These are phyloP conservation scores for Seiridium unicorne DNA, from an alignment of 2,329 filamentous ascomycete species.

Conservation along the genomic window DNA sequence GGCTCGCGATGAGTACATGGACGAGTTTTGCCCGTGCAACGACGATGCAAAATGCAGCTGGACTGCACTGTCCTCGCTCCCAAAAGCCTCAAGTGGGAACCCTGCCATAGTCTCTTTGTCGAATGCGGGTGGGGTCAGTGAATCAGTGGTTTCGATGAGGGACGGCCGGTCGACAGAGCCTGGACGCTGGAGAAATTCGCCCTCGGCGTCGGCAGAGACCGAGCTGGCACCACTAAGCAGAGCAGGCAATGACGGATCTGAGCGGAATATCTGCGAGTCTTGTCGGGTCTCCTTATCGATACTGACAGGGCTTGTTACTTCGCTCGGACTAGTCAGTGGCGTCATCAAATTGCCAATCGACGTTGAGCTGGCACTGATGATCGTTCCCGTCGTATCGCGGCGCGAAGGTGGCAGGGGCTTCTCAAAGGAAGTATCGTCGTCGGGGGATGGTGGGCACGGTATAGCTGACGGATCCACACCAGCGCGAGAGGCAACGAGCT, in stretches of 20 bases:
- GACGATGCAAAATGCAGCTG: constrained; percentile 5
- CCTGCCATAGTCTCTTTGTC: constrained; percentile 43
- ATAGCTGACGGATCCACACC: constrained; percentile 27
- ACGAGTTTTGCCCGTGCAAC: constrained; percentile 14
- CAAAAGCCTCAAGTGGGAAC: constrained; percentile 43
- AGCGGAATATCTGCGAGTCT: constrained; percentile 54
- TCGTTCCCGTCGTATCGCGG: constrained; percentile 40
- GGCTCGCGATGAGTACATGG: constrained; percentile 17
- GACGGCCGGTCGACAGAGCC: constrained; percentile 42
- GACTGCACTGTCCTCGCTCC: constrained; percentile 23
- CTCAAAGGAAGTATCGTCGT: constrained; percentile 35
- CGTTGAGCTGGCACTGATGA: constrained; percentile 50
- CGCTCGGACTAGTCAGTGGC: constrained; percentile 55
- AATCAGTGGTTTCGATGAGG: constrained; percentile 51
- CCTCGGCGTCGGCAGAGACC: constrained; percentile 61
- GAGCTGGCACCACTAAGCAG: constrained; percentile 64
- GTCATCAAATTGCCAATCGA: constrained; percentile 49
- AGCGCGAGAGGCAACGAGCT: constrained; percentile 15
- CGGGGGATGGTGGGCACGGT: constrained; percentile 45
- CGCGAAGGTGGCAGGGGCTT: constrained; percentile 32
- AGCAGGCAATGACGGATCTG: constrained; percentile 63
- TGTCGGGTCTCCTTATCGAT: constrained; percentile 35
- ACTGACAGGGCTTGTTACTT: constrained; percentile 47
- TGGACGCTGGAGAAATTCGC: constrained; percentile 54
- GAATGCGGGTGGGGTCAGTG: constrained; percentile 51